Conservation (phyloP, 1,284 basidiomycete genomes). For the Leccinum subrobustum region DNA sequence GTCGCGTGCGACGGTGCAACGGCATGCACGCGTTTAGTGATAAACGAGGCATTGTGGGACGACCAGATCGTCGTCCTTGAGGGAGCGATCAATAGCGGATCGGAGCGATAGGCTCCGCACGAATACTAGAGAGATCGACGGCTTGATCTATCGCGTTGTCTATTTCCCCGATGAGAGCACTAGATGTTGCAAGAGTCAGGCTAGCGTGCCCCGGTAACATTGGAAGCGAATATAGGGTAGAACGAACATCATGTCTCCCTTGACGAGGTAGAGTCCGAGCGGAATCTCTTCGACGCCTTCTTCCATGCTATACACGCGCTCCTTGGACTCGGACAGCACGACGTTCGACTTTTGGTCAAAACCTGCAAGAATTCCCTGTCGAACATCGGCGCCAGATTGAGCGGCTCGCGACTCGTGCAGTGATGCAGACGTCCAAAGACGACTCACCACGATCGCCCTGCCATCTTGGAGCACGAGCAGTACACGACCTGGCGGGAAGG, state of each 20-base stretch:
- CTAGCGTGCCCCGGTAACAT: not conserved
- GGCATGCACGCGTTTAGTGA: not conserved
- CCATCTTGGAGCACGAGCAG: slow-evolving; percentile 52
- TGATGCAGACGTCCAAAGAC: not conserved
- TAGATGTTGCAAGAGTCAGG: slow-evolving; percentile 32
- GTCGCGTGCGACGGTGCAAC: not conserved
- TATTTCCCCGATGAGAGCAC: slow-evolving; percentile 87
- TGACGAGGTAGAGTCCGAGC: slow-evolving; percentile 94
- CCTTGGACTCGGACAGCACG: slow-evolving; percentile 87
- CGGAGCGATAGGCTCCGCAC: slow-evolving; percentile 84
- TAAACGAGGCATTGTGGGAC: not conserved
- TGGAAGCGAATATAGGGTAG: not conserved
- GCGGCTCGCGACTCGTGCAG: not conserved
- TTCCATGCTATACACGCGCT: slow-evolving; percentile 87
- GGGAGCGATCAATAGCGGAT: slow-evolving; percentile 59
- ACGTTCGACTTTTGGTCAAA: slow-evolving; percentile 93
- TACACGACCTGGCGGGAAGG: not conserved
- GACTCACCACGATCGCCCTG: slow-evolving; percentile 72
- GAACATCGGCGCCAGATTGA: not conserved
- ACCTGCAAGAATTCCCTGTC: slow-evolving; percentile 83
- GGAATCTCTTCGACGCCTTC: slow-evolving; percentile 94
- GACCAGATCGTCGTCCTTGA: not conserved
- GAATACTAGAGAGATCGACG: slow-evolving; percentile 75
- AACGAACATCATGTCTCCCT: slow-evolving; percentile 95
- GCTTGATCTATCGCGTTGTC: slow-evolving; percentile 83